Base-by-base conservation (phyloP, 495 filamentous ascomycete species). In the Trichoderma asperelloides region DNA sequence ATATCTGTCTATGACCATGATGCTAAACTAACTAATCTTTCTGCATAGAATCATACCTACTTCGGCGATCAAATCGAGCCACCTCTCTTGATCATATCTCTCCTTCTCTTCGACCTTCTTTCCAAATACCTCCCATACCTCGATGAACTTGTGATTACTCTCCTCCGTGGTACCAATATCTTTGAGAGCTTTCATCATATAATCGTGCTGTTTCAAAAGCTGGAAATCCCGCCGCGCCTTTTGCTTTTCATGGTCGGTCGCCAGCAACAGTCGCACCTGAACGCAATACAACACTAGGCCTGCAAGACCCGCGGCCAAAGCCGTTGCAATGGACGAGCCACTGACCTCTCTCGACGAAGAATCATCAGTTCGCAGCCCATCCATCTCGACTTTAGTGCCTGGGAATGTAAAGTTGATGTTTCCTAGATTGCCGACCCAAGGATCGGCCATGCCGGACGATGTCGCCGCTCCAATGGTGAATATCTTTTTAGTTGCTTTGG, bases 221-320 rank as follows among this genome's bases (percentile, higher is more conserved):
- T 60, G 63, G 64, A 72, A 73, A 25, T 70, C 66, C 11, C 66
- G 47, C 21, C 67, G 47, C 30, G 62, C 65, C 64, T 69, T 51
- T 37, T 63, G 60, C 43, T 69, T 67, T 4, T 72, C 45, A 39
- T 60, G 55, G 16, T 30, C 27, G 11, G 25, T 60, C 55, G 55
- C 23, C 11, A 28, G 7, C 2, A 28, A 12, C 25, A 60, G 13
- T 2, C 55, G 67, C 25, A 70, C 65, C 62, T 67, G 66, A n/a
- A 68, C 70, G 64, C 74, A 75, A 62, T 73, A 73, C 21, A 75
- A 63, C 0, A 74, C 69, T 66, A 74, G 68, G 23, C 71, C 74
- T 2, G 72, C 71, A 30, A 72, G 70, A 8, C 72, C 74, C 9
- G 74, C 72, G 3, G 71, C 74, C 15, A 74, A 69, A 11, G 74